Percentiles rank a stretch among this genome's conserved stretches.
These are phyloP conservation scores for Vitis hybrid DNA, from an alignment of 177 flowering plant species.

Conservation along the genomic window DNA sequence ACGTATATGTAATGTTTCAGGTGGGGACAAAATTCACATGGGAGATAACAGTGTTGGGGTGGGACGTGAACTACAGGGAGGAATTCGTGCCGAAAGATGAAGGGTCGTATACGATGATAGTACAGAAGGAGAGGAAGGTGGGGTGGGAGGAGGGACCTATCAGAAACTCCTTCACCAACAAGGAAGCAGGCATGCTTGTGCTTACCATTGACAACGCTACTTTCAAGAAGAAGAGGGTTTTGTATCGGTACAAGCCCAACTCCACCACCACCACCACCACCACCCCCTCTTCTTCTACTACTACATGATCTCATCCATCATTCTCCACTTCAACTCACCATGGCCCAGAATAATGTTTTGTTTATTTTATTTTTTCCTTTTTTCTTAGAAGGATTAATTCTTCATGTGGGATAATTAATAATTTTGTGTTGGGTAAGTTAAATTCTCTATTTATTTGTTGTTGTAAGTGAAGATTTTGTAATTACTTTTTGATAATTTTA, in stretches of 20 bases:
- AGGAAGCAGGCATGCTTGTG: slow-evolving; percentile 5
- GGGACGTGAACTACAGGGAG: slow-evolving; percentile 14
- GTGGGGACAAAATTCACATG: background rate
- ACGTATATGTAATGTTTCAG: background rate
- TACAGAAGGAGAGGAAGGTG: slow-evolving; percentile 9
- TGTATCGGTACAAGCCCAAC: slow-evolving; percentile 8
- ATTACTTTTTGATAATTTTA: too few species aligned
- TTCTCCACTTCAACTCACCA: too few species aligned
- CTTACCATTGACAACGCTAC: background rate
- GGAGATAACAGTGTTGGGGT: slow-evolving; percentile 7
- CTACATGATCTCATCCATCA: too few species aligned
- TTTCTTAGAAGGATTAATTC: too few species aligned
- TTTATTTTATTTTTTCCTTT: too few species aligned
- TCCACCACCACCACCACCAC: background rate
- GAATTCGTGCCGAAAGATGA: slow-evolving; percentile 4
- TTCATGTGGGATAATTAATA: too few species aligned
- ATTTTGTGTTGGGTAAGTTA: too few species aligned
- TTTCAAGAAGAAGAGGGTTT: slow-evolving; percentile 8
- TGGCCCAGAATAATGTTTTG: too few species aligned
- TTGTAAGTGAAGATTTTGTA: too few species aligned
- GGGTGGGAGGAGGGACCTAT: background rate
- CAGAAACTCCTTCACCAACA: slow-evolving; percentile 3
- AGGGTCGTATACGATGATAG: slow-evolving; percentile 4
- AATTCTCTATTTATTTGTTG: too few species aligned
- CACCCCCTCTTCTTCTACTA: too few species aligned